A percentile compares a stretch with the other conserved stretches of the same genome.
Conservation (phyloP, 768 basidiomycete species). For the Astraeus odoratus region DNA sequence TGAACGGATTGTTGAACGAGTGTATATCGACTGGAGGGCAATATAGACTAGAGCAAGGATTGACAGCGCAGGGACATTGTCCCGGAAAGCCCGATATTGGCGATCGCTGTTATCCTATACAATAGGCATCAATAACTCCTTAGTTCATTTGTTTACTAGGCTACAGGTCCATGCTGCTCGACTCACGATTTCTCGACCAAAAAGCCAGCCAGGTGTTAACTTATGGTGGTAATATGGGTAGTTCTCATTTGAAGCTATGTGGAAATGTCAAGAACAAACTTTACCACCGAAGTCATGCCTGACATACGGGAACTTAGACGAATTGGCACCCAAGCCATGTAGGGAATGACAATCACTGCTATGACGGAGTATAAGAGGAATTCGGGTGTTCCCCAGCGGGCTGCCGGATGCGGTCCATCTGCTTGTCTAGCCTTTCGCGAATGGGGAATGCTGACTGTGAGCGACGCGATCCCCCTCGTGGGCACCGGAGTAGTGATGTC, state of each 20-base stretch:
- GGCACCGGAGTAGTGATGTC: conserved; percentile 3
- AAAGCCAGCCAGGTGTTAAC: conserved; percentile 75
- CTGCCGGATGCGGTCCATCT: conserved; percentile 25
- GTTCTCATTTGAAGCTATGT: conserved; percentile 66
- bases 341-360: conserved; percentile 52
- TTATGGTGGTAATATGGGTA: conserved; percentile 50
- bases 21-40: conserved; percentile 45
- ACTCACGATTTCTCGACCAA: conserved; percentile 71
- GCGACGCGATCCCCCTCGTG: conserved; percentile 30
- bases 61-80: conserved; percentile 61
- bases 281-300: background rate
- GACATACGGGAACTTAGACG: conserved; percentile 70
- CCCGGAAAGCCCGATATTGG: conserved; percentile 86
- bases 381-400: conserved; percentile 77
- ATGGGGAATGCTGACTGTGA: conserved; percentile 53
- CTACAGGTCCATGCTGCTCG: background rate
- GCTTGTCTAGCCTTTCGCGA: conserved; percentile 25
- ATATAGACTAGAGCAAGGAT: conserved; percentile 49
- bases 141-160: no score
- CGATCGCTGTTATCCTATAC: conserved; percentile 84
- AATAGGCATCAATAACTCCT: no score
- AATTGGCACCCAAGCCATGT: conserved; percentile 74
- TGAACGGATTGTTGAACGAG: conserved; percentile 19
- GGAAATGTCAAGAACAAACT: conserved; percentile 1
- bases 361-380: conserved; percentile 71